Evolutionary conservation across 2,329 filamentous ascomycete genomes (phyloP).

Genomic region (Bipolaris oryzae): DNA sequence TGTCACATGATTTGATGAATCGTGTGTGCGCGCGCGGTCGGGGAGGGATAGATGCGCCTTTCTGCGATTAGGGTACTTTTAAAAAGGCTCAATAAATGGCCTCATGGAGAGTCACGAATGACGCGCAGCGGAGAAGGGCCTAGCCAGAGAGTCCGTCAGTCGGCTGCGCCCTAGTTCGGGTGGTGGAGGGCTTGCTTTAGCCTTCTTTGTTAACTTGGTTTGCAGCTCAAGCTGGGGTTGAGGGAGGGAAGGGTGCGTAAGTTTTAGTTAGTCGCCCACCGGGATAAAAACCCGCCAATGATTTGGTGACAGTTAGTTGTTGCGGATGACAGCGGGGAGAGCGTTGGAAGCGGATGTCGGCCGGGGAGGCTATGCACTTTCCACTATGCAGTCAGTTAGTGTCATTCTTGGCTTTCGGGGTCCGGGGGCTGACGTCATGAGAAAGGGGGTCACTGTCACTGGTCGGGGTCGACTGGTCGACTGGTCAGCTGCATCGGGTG

Average conservation of each 20-base stretch:
- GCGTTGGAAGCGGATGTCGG: slow-evolving; percentile 7
- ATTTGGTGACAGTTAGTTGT: background rate
- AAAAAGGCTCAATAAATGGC: too few species aligned
- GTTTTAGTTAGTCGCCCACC: too few species aligned
- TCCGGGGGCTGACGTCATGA: background rate
- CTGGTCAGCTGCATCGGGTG: background rate
- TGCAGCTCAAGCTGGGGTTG: too few species aligned
- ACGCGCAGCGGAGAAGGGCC: background rate
- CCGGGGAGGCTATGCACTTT: background rate
- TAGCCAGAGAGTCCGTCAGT: too few species aligned
- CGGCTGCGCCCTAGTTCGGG: too few species aligned
- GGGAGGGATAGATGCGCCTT: background rate
- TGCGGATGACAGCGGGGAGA: slow-evolving; percentile 11
- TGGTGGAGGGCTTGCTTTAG: too few species aligned
- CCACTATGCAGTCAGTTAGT: background rate
- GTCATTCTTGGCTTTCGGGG: background rate
- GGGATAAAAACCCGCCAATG: background rate
- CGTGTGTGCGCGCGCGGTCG: too few species aligned
- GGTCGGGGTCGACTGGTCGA: background rate
- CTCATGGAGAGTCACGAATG: background rate
- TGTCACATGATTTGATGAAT: too few species aligned
- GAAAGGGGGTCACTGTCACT: background rate
- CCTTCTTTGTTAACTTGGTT: too few species aligned
- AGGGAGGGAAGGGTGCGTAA: too few species aligned
- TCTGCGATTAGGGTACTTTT: background rate